Evolutionary conservation across 1,284 basidiomycete species (phyloP), one percentile per base, ranked within the genome.

Genomic region (Cryptococcus sp.): DNA sequence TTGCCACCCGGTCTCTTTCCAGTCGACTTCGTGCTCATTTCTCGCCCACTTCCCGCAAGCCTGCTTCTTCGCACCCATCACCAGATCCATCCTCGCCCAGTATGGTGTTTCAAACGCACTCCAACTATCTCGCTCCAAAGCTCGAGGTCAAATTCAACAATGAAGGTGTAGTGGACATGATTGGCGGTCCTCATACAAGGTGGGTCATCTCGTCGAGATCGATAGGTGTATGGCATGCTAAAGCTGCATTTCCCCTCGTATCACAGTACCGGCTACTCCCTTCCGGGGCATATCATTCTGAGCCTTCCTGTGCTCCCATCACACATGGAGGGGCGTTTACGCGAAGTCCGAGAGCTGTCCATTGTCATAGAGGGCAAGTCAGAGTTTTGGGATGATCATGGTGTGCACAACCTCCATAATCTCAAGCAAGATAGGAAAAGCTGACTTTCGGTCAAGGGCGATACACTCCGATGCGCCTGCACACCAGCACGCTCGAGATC

Each of bases 351-450:
- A 43, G 63, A 67, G 17, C 55, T 78, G 4, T 61, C 55, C 19
- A n/a, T 78, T 3, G 46, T 59, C 4, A 57, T 76, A 45, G 77
- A 78, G 52, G 75, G 74, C 13, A 73, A 74, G 59, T 62, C 68
- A 13, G 77, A 78, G 55, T 78, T 66, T 54, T 71, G 61, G 55
- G 76, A 78, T 49, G 66, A 68, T 41, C 46, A 61, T 16, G 72
- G 76, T 74, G 51, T 62, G 76, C 57, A 3, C 7, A 6, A 22
- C 37, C 23, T 43, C 8, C 29, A 34, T 34, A 13, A 16, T 23
- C 2, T 22, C 26, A 26, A 2, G 1, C n/a, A n/a, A n/a, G 3
- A 11, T 44, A n/a, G 41, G 2, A 44, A 19, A 16, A 10, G 22
- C n/a, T 19, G n/a, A 22, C 11, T 10, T 8, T n/a, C 41, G 41